A percentile compares a stretch with the other conserved stretches of the same genome.
These are phyloP conservation scores for Pseudopyricularia javanii DNA, from an alignment of 2,329 filamentous ascomycete species.

Conservation along the genomic window DNA sequence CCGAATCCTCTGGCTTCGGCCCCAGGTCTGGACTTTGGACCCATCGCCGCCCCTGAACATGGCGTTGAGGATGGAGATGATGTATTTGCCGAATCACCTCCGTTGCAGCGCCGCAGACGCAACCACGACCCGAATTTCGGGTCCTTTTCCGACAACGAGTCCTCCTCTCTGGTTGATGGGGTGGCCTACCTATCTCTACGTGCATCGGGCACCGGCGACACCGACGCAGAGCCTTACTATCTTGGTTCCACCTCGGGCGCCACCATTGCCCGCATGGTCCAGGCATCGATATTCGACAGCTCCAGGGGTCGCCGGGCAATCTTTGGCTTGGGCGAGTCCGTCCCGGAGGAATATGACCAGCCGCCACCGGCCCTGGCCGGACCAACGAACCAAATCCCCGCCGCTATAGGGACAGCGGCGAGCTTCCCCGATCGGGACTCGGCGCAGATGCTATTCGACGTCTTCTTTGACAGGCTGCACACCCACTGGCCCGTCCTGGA, in stretches of 20 bases:
- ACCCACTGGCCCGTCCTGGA: conserved; percentile 14
- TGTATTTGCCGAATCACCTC: neutral
- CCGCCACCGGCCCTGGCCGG: neutral
- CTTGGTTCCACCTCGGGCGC: conserved; percentile 14
- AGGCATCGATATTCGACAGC: conserved; percentile 12
- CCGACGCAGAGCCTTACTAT: conserved; percentile 14
- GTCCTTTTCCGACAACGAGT: conserved; percentile 9
- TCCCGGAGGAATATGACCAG: neutral
- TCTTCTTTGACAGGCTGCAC: conserved; percentile 14
- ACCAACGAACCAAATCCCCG: neutral
- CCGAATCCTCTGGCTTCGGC: neutral
- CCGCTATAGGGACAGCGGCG: neutral
- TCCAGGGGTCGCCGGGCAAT: conserved; percentile 4
- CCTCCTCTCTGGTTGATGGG: conserved; percentile 11
- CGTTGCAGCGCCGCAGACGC: neutral
- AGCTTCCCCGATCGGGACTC: conserved; percentile 7
- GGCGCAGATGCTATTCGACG: conserved; percentile 11
- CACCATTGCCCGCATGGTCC: conserved; percentile 14
- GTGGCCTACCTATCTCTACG: conserved; percentile 13
- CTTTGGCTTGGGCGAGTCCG: neutral
- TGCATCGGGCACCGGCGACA: conserved; percentile 12
- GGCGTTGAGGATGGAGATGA: neutral
- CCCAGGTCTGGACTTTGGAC: neutral
- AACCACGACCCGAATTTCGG: conserved; percentile 1
- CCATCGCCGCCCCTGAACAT: neutral